phyloP scores from a whole-genome alignment of 208 protist genomes.

The Leishmania tarentolae region DNA sequence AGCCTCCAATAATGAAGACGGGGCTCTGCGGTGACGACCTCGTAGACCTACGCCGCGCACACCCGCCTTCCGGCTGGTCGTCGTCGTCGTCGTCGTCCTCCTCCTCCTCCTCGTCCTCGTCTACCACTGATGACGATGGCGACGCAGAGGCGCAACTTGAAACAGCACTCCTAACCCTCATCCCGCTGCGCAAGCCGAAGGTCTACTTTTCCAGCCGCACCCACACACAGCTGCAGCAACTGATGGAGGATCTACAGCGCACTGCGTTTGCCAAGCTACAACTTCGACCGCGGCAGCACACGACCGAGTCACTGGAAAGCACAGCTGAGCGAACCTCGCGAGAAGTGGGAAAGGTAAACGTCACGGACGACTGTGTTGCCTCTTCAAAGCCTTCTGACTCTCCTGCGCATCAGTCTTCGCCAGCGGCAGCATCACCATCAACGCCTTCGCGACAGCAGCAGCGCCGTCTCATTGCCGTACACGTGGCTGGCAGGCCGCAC shows the following conservation, averaged over 20 bases:
- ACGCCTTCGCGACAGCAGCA: conserved; percentile 2
- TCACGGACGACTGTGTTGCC: neutral
- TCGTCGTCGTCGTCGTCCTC: conserved; percentile 12
- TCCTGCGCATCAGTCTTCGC: neutral
- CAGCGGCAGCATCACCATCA: neutral
- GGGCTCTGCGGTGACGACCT: neutral
- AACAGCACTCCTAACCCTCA: conserved; percentile 19
- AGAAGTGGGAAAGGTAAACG: too few relatives aligned
- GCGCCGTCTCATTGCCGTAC: conserved; percentile 60
- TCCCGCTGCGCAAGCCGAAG: conserved; percentile 76
- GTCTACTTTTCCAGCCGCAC: conserved; percentile 95
- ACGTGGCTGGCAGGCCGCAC: conserved; percentile 90
- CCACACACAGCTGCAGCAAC: conserved; percentile 95
- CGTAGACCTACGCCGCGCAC: neutral
- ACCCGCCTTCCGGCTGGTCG: neutral
- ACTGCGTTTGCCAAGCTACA: conserved; percentile 78
- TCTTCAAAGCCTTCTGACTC: neutral
- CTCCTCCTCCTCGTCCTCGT: conserved; percentile 16
- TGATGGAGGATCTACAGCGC: conserved; percentile 87
- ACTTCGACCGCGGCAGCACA: conserved; percentile 14
- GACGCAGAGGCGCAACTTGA: conserved; percentile 16
- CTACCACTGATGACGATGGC: conserved; percentile 2
- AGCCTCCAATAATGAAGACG: neutral
- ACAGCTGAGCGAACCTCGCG: neutral
- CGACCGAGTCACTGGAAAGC: neutral